These are phyloP conservation scores for Cercospora sesami DNA, from an alignment of 2,329 filamentous ascomycete genomes.

Conservation along the genomic window DNA sequence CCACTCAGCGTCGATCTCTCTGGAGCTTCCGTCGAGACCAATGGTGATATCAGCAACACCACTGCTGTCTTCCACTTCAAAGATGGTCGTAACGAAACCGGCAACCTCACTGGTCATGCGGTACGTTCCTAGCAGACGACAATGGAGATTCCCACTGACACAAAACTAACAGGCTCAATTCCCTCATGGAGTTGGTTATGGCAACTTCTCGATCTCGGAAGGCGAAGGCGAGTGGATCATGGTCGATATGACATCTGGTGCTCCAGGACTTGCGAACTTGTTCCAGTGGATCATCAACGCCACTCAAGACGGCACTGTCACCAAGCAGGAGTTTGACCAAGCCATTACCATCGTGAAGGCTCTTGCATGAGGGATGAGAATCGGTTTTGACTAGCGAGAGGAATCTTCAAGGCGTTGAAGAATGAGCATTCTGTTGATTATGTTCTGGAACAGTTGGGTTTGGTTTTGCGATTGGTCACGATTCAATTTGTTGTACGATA, in stretches of 20 bases:
- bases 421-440: background rate
- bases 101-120: conserved; percentile 2
- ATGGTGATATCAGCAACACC: background rate
- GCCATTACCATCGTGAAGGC: background rate
- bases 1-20: background rate
- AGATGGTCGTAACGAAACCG: background rate
- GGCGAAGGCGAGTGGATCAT: conserved; percentile 3
- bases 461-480: background rate
- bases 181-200: background rate
- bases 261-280: background rate
- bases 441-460: background rate
- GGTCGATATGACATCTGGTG: background rate
- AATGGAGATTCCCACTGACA: too few relatives aligned
- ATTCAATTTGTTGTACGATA: background rate
- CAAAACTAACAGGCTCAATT: background rate
- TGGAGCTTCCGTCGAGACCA: background rate
- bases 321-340: background rate
- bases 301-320: background rate
- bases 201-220: background rate
- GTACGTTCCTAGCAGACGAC: too few relatives aligned
- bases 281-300: background rate
- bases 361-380: background rate
- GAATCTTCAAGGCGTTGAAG: background rate
- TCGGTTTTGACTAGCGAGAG: background rate
- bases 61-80: background rate